A percentile compares a stretch with the other conserved stretches of the same genome.
Conservation (phyloP, 2,329 filamentous ascomycete species). For the Chalaropsis thielavioides region DNA sequence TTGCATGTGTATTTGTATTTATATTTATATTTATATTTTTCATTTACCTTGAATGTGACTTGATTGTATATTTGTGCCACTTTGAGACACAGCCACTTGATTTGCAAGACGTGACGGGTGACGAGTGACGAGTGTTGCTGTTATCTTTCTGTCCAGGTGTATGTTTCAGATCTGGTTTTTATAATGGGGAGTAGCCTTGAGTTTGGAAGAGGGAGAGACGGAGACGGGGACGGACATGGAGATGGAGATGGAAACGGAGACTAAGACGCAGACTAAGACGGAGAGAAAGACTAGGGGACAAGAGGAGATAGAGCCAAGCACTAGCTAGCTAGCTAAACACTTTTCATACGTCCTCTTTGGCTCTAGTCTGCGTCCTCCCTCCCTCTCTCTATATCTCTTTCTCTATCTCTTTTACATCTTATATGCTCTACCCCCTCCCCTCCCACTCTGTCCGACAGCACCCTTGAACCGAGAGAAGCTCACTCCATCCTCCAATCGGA, state of each 20-base stretch:
- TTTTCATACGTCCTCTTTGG: no score
- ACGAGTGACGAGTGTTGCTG: background rate
- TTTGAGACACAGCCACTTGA: background rate
- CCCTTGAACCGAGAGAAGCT: no score
- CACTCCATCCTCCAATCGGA: background rate
- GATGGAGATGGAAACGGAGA: background rate
- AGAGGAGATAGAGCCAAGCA: no score
- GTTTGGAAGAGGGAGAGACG: background rate
- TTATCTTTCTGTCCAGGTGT: background rate
- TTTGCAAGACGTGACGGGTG: background rate
- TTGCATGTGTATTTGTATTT: background rate
- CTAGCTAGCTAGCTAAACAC: no score
- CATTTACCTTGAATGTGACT: background rate
- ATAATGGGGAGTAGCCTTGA: background rate
- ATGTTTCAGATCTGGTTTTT: background rate
- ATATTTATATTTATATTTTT: background rate
- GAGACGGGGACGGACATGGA: background rate
- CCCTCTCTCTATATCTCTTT: no score
- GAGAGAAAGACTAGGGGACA: no score
- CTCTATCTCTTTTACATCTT: no score
- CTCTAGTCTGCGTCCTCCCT: no score
- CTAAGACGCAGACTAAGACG: background rate
- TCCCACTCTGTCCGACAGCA: no score
- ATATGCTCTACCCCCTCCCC: no score
- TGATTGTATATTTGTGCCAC: background rate